phyloP scores from a whole-genome alignment of 176 grass and related monocot genomes.

The Thinopyrum elongatum region DNA sequence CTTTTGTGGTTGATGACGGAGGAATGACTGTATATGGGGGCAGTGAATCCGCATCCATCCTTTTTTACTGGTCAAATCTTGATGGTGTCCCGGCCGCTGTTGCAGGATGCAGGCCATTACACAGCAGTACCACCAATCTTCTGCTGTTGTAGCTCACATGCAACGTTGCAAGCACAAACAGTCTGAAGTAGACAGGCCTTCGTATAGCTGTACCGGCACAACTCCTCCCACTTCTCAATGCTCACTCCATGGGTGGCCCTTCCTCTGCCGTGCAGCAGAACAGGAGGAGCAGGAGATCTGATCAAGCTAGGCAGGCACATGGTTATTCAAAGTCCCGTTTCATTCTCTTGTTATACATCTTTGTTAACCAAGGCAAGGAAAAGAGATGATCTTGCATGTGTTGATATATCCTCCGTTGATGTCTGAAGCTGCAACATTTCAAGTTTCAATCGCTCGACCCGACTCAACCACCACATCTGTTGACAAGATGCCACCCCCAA shows the following conservation, averaged over 20 bases:
- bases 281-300: background rate
- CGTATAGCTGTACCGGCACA: background rate
- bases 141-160: background rate
- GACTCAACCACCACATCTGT: conserved; percentile 9
- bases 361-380: background rate
- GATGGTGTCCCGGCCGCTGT: background rate
- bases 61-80: conserved; percentile 6
- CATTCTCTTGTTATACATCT: too few relatives aligned
- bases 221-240: background rate
- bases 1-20: too few relatives aligned
- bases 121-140: background rate
- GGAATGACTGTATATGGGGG: background rate
- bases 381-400: background rate
- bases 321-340: too few relatives aligned
- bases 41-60: background rate
- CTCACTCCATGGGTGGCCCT: background rate
- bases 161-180: too few relatives aligned
- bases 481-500: background rate
- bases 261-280: background rate
- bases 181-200: too few relatives aligned
- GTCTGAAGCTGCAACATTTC: conserved; percentile 27
- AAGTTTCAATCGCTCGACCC: conserved; percentile 11
- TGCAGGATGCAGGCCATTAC: background rate
- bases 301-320: background rate
- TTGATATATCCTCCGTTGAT: background rate